Base-by-base conservation (phyloP, 305 asterid genomes). In the Fraxinus albicans region DNA sequence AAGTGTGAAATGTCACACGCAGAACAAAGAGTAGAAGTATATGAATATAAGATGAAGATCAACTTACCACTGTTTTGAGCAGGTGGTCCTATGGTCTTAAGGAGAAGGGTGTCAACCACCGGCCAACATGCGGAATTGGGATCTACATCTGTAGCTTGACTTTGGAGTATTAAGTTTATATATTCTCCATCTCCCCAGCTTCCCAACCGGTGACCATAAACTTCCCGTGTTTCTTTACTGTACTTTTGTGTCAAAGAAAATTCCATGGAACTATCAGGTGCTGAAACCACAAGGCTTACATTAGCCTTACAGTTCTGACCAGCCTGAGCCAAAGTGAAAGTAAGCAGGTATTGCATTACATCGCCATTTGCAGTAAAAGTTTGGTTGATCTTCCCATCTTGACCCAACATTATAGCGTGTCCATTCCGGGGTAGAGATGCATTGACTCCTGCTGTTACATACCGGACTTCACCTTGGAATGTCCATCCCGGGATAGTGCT, bases 351-450 rank as follows among this genome's bases (percentile, higher is more conserved):
- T 50, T 84, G 79, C 80, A 27, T 79, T 40, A 35, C 72, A 17
- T 50, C 86, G 0, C 92, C 91, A 23, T 42, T 86, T 9, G 94
- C 91, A 38, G 80, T 83, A 50, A 89, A 91, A 8, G 95, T 87
- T 73, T 91, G 95, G 86, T 89, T 93, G 81, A 93, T 89, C 81
- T 88, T 89, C n/a, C 93, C 94, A 69, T 89, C 95, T 80, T 85
- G 86, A 19, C 86, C 93, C 77, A 93, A 77, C 65, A 87, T 77
- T 38, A 91, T 79, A 53, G 93, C 97, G 40, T 89, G 97, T 21
- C 89, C 86, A 25, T 89, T 83, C 13, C 65, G 42, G 6, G 91
- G 88, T 70, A 88, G 77, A 3, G 88, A 50, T 23, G 83, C 63
- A 47, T 80, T 58, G 7, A 65, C 76, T 21, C 89, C 91, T 3